Base-by-base conservation (phyloP, 192 early-diverging fungal species). In the Podila verticillata region DNA sequence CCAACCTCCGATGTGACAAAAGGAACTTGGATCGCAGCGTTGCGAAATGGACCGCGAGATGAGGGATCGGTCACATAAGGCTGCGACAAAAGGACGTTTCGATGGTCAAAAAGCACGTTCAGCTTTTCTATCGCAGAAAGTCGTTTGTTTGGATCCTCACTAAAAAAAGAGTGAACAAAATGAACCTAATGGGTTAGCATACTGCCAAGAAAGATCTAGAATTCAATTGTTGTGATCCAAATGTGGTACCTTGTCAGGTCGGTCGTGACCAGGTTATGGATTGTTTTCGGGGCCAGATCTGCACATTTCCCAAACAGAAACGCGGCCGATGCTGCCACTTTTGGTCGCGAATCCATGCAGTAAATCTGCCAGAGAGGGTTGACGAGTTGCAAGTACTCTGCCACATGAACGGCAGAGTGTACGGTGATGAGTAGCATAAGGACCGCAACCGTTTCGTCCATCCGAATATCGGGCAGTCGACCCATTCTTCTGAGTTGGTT, bases 241-340 rank as follows among this genome's bases (percentile, higher is more conserved):
- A 44, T 44, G 17, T 17, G 12, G 34, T 85, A 88, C 87, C 83
- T 84, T 26, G 70, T 83, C 20, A 90, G 74, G 64, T 90, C 89
- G 15, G 72, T 73, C 5, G 74, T 72, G 20, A 84, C 85, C 1
- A 86, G 36, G 30, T 74, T 70, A 20, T 82, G 82, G 15, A 86
- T 74, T 5, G 66, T 59, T 24, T 84, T 75, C 29, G 86, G 87
- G 13, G 79, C 72, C 34, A 87, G 80, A 36, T 90, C 89, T 34
- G 86, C 87, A 61, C 89, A 88, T 59, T 88, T 86, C 49, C 88
- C 82, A 59, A 90, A 85, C 24, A 90, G 57, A 66, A 90, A 90
- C 20, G 84, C 83, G 3, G 86, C 85, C 2, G 84, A 72, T 44
- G 80, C 57, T 36, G 86, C 82, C 4, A 81, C 66, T 29, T 84